Percentiles rank a stretch among this genome's conserved stretches.
Conservation (phyloP, 176 grass and related monocot genomes). For the Stipa capillata region DNA sequence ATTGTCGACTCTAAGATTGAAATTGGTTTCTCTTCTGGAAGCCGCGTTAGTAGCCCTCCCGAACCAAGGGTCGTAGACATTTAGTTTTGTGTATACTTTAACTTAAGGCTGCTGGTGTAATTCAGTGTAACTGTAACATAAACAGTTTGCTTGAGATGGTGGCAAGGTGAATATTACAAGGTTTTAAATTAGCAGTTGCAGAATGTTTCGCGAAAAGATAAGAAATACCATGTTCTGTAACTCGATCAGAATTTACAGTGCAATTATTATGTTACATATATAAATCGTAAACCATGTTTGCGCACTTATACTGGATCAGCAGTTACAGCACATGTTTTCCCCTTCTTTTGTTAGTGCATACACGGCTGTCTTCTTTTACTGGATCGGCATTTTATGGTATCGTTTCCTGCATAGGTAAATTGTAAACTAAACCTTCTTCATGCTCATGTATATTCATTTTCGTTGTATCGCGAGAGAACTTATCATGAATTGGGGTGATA, state of each 20-base stretch:
- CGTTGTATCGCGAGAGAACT: too few relatives aligned
- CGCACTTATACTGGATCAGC: background rate
- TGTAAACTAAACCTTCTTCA: too few relatives aligned
- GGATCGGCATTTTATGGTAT: background rate
- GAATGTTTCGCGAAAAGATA: background rate
- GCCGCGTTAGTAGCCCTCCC: slow-evolving; percentile 54
- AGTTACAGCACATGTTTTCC: background rate
- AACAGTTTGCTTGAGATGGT: background rate
- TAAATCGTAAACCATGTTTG: background rate
- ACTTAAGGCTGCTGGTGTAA: background rate
- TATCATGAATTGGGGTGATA: background rate
- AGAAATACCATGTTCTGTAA: background rate
- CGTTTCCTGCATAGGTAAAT: background rate
- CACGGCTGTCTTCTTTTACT: background rate
- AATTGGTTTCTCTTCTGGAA: slow-evolving; percentile 47
- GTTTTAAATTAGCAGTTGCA: background rate
- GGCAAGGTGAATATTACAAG: slow-evolving; percentile 8
- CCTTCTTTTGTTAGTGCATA: background rate
- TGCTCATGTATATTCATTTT: too few relatives aligned
- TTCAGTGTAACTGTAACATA: slow-evolving; percentile 21
- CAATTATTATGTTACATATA: background rate
- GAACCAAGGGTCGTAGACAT: background rate
- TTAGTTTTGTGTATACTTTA: slow-evolving; percentile 17
- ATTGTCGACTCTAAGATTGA: slow-evolving; percentile 39
- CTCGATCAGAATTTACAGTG: background rate